These are phyloP conservation scores for Aspergillus sparsus DNA, from an alignment of 495 filamentous ascomycete genomes.

Conservation along the genomic window DNA sequence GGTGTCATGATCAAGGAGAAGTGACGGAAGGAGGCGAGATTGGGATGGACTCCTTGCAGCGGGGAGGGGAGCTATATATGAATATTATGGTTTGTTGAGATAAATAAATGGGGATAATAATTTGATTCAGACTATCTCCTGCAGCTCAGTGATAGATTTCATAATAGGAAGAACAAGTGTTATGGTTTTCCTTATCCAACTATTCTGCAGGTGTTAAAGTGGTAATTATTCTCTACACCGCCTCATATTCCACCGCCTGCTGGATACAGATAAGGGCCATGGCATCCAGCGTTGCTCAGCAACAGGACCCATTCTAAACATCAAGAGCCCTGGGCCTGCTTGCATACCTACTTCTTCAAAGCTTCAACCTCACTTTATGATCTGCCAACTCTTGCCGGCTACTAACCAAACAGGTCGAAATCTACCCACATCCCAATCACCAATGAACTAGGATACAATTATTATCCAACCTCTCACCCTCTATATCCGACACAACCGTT, in stretches of 20 bases:
- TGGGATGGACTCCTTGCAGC: background rate
- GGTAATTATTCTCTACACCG: slow-evolving; percentile 11
- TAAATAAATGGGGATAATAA: too few species aligned
- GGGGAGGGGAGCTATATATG: background rate
- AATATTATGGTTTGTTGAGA: background rate
- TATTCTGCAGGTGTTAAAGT: background rate
- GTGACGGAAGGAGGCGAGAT: background rate
- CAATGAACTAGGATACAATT: slow-evolving; percentile 28
- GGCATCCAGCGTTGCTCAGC: slow-evolving; percentile 42
- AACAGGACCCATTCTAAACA: slow-evolving; percentile 47
- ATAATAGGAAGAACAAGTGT: background rate
- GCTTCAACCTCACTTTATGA: slow-evolving; percentile 29
- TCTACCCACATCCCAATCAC: slow-evolving; percentile 11
- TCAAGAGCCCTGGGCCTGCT: slow-evolving; percentile 28
- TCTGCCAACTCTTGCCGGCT: slow-evolving; percentile 23
- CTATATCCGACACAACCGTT: slow-evolving; percentile 20
- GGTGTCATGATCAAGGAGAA: background rate
- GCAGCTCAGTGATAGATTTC: slow-evolving; percentile 1
- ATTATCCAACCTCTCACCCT: slow-evolving; percentile 21
- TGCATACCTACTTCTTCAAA: slow-evolving; percentile 38
- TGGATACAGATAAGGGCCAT: slow-evolving; percentile 30
- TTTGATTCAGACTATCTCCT: background rate
- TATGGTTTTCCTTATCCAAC: background rate
- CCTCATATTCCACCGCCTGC: slow-evolving; percentile 39
- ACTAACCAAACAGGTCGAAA: slow-evolving; percentile 40